Percentiles rank a stretch among this genome's conserved stretches.
phyloP scores from a whole-genome alignment of 208 protist genomes.

The Borovskyia barvae region DNA sequence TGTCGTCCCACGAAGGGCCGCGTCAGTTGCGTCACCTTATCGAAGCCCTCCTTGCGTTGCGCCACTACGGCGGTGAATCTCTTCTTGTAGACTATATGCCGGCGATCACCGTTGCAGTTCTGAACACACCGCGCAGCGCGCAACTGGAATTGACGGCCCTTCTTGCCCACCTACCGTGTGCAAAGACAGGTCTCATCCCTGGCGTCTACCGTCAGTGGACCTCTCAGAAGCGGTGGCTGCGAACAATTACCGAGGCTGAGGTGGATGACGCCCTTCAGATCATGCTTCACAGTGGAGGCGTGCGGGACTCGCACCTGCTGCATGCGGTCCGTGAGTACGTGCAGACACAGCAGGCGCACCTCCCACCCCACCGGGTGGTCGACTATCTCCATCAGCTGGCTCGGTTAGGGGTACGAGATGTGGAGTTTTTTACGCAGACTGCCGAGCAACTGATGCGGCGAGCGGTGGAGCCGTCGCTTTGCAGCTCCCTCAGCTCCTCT shows the following conservation, averaged over 20 bases:
- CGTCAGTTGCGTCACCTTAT: constrained; percentile 36
- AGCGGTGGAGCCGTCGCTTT: constrained; percentile 8
- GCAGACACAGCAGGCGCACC: constrained; percentile 31
- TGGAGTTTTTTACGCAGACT: constrained; percentile 70
- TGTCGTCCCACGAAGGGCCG: constrained; percentile 39
- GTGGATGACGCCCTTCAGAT: constrained; percentile 44
- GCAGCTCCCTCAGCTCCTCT: not conserved
- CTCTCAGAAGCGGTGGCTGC: constrained; percentile 44
- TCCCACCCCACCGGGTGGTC: constrained; percentile 49
- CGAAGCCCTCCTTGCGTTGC: constrained; percentile 52
- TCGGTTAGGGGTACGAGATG: constrained; percentile 59
- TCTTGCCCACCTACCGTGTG: constrained; percentile 47
- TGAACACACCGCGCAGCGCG: constrained; percentile 46
- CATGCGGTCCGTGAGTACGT: constrained; percentile 61
- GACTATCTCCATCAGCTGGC: constrained; percentile 56
- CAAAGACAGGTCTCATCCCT: constrained; percentile 42
- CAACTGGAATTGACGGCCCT: constrained; percentile 59
- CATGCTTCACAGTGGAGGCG: constrained; percentile 39
- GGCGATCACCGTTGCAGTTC: constrained; percentile 49
- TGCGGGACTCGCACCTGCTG: constrained; percentile 42
- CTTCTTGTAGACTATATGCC: constrained; percentile 68
- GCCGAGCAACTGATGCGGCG: constrained; percentile 60
- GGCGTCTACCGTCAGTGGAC: constrained; percentile 53
- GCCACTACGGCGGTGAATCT: constrained; percentile 47
- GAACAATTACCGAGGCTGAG: constrained; percentile 44